Evolutionary conservation across 2,329 filamentous ascomycete species (phyloP), one percentile per base, ranked within the genome.

Genomic region (Rosellinia necatrix): DNA sequence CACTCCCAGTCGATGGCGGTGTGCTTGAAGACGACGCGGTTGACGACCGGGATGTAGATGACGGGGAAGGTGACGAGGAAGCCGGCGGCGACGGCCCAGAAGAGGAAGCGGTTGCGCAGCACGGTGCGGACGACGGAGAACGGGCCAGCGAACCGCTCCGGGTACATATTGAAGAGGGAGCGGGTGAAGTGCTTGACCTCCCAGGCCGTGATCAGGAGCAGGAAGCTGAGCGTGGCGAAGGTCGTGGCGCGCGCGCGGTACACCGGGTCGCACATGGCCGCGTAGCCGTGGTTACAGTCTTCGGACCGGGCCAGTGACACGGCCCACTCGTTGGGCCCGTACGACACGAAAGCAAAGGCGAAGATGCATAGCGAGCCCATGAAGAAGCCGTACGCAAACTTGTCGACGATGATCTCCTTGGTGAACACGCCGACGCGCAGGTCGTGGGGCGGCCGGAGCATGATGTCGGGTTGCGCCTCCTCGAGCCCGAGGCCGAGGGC

Each of bases 401-500:
- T 88, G 67, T 89, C 86, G 49, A 82, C 73, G 58, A 89, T 82
- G 57, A 89, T 77, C 65, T 89, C 85, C 29, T 74, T 68, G 2
- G 84, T 87, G 70, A 89, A 89, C 42, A 89, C 80, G 25, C 85
- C 86, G 4, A 78, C 70, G 38, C 78, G 75, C 12, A 87, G 75
- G 60, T 78, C 78, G 59, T 87, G 85, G 6, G 88, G 88, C 1
- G 86, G 84, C 0, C 87, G 84, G 5, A 76, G 70, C 67, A 90
- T 82, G 58, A 91, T 84, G 68, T 90, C 87, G 0, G 85, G 82
- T 27, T 85, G 81, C 0, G 86, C 86, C 54, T 85, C 79, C 67
- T 91, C 88, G 57, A 90, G 83, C 5, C 88, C 88, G 0, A 91
- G 79, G 49, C 88, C 88, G 64, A 91, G 84, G 37, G 88, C 88